These are phyloP conservation scores for Candida sphagnicola DNA, from an alignment of 805 yeast species.

Conservation along the genomic window DNA sequence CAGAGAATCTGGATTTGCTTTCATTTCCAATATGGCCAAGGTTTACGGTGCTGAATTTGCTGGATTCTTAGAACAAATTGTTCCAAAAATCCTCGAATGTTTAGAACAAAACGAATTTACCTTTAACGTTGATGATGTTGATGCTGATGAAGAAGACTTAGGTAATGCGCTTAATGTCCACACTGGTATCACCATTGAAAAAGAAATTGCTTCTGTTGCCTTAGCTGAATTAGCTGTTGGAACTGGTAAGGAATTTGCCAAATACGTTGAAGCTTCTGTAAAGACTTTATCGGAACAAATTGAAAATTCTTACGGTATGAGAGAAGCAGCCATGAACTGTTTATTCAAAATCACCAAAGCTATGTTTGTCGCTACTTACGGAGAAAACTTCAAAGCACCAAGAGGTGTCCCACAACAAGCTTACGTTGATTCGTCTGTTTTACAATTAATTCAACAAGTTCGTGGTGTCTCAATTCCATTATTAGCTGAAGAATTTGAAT, in stretches of 20 bases:
- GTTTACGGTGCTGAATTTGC: slow-evolving; percentile 90
- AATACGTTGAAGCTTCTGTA: slow-evolving; percentile 69
- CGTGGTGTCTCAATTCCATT: slow-evolving; percentile 61
- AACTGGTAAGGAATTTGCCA: slow-evolving; percentile 75
- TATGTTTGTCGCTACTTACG: slow-evolving; percentile 52
- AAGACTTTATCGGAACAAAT: slow-evolving; percentile 64
- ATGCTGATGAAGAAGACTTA: slow-evolving; percentile 52
- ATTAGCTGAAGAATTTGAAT: slow-evolving; percentile 78
- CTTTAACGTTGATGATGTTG: slow-evolving; percentile 48
- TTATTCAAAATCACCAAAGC: slow-evolving; percentile 82
- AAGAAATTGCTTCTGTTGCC: slow-evolving; percentile 92
- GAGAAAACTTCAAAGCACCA: slow-evolving; percentile 49
- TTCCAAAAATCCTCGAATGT: slow-evolving; percentile 81
- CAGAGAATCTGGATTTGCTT: slow-evolving; percentile 92
- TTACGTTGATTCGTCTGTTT: slow-evolving; percentile 54
- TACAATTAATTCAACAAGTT: slow-evolving; percentile 59
- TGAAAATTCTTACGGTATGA: slow-evolving; percentile 85
- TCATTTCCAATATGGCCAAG: slow-evolving; percentile 89
- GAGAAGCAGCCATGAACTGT: slow-evolving; percentile 79
- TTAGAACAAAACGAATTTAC: slow-evolving; percentile 84
- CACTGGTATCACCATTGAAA: slow-evolving; percentile 93
- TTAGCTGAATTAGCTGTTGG: slow-evolving; percentile 84
- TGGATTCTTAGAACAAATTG: slow-evolving; percentile 73
- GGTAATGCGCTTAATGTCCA: slow-evolving; percentile 78
- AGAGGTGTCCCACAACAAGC: slow-evolving; percentile 60